Evolutionary conservation across 805 yeast genomes (phyloP).

Genomic region (Starmerella sp.): DNA sequence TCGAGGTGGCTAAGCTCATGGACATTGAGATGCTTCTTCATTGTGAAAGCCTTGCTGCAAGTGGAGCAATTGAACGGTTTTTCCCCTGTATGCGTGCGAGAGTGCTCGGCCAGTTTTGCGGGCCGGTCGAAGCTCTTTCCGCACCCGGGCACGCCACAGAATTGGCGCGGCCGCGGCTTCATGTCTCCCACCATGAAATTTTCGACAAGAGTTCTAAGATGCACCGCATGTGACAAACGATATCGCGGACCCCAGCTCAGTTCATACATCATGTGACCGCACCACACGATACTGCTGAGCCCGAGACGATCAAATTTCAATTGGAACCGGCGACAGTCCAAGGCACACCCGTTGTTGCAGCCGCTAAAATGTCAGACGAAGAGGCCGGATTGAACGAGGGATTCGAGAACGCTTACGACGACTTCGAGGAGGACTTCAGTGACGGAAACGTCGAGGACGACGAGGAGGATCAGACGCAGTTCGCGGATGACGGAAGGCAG

Average conservation of each 20-base stretch:
- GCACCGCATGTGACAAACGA: neutral
- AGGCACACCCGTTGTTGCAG: neutral
- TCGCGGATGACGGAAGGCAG: conserved; percentile 59
- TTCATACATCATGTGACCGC: neutral
- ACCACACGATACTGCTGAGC: neutral
- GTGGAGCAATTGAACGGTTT: conserved; percentile 60
- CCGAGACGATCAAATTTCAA: neutral
- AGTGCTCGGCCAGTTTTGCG: conserved; percentile 70
- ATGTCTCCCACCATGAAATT: conserved; percentile 7
- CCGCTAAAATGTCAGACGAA: conserved; percentile 33
- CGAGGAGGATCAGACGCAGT: conserved; percentile 29
- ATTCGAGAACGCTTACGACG: conserved; percentile 59
- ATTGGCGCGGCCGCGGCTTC: conserved; percentile 30
- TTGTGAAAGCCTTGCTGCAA: conserved; percentile 56
- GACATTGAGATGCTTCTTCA: conserved; percentile 70
- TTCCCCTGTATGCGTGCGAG: conserved; percentile 62
- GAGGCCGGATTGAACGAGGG: conserved; percentile 44
- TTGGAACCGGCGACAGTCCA: too few relatives aligned
- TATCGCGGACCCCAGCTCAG: neutral
- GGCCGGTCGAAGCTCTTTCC: conserved; percentile 71
- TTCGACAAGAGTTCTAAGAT: neutral
- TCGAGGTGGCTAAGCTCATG: conserved; percentile 54
- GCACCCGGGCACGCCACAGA: conserved; percentile 51
- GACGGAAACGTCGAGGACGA: conserved; percentile 51
- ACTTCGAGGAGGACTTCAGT: conserved; percentile 59